Percentiles rank a stretch among this genome's conserved stretches.
Evolutionary conservation across 306 rosid species (phyloP).

Genomic region (Quercus berberidifolia): DNA sequence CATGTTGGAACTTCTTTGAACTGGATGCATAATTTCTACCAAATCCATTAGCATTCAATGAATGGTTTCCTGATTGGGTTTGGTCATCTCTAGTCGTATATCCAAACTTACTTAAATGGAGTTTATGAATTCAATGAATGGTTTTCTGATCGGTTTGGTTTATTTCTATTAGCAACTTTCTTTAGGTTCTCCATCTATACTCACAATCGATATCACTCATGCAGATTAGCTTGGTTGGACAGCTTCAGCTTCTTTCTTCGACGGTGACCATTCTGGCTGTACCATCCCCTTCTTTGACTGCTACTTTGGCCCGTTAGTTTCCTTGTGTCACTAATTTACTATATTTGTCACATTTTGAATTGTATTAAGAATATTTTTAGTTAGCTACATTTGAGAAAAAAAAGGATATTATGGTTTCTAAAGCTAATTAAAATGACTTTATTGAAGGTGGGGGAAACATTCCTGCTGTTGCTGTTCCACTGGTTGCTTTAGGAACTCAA

Average conservation of each 20-base stretch:
- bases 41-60: neutral
- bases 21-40: neutral
- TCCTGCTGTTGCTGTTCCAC: conserved; percentile 93
- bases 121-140: neutral
- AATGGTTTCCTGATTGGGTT: neutral
- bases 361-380: conserved; percentile 5
- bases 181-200: conserved; percentile 11
- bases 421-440: conserved; percentile 26
- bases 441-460: conserved; percentile 89
- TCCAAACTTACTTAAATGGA: neutral
- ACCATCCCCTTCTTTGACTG: conserved; percentile 91
- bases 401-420: neutral
- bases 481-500: conserved; percentile 98
- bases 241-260: conserved; percentile 98
- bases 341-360: conserved; percentile 18
- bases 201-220: conserved; percentile 20
- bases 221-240: conserved; percentile 93
- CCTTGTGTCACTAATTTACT: conserved; percentile 27
- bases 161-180: too few relatives aligned
- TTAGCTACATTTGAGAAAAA: neutral
- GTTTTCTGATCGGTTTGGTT: too few relatives aligned
- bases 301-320: conserved; percentile 96
- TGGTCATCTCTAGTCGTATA: neutral
- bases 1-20: neutral
- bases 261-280: conserved; percentile 86